Evolutionary conservation across 2,329 filamentous ascomycete genomes (phyloP), one percentile per base, ranked within the genome.

Genomic region (Fusarium secorum): DNA sequence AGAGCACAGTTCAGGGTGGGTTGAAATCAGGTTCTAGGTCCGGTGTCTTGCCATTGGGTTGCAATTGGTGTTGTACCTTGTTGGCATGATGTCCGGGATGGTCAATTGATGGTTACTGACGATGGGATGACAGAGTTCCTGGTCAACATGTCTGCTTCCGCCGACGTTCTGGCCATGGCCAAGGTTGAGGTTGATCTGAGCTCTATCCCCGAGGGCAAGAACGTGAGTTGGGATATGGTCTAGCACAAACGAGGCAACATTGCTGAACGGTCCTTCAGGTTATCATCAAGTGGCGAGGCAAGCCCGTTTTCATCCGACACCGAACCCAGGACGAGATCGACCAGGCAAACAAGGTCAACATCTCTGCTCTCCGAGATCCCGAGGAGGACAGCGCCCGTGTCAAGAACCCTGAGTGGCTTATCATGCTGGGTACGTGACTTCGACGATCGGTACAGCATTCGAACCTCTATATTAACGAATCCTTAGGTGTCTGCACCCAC

Each of bases 231-330:
- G 58, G 32, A 63, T 57, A 67, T 42, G 26, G 33, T 30, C 44
- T 48, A 51, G 35, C 30, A 63, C 10, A 28, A 60, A 42, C 20
- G 30, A 44, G 10, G 42, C 33, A 41, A n/a, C 51, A 42, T 60
- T 32, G 28, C 59, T 70, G 38, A 67, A 59, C 14, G 48, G 49
- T 26, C 56, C 22, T 38, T 41, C 79, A 95, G 92, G 91, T 99
- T 82, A 97, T 99, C 83, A 97, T 99, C 89, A 99, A 99, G 88
- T 99, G 96, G 96, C 93, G 96, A 88, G 96, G 96, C 83, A 99
- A 99, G 93, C 96, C 96, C 83, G 94, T 99, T 83, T 99, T 99
- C 88, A 94, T 99, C 90, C 95, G 96, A 83, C 96, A 99, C 91
- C 94, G 96, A 81, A 99, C 96, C 78, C 85, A 90, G 79, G 87